Percentiles rank a stretch among this genome's conserved stretches.
Conservation (phyloP, 2,329 filamentous ascomycete genomes). For the Sporothrix dimorphospora region DNA sequence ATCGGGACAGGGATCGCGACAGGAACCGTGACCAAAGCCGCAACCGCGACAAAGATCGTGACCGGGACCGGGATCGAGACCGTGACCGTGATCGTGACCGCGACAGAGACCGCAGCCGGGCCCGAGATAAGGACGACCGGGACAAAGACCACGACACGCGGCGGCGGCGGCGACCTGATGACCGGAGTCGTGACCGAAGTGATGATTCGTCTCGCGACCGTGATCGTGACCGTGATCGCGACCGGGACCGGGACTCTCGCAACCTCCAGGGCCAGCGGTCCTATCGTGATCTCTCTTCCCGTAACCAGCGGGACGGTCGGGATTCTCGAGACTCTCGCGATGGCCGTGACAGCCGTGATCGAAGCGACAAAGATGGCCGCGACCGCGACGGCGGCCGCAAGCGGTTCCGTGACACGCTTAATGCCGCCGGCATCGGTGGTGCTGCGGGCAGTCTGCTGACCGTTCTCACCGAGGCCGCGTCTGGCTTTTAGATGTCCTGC, state of each 20-base stretch:
- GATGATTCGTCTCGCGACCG: slow-evolving; percentile 30
- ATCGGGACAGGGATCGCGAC: slow-evolving; percentile 37
- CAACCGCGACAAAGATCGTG: slow-evolving; percentile 37
- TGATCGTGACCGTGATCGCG: slow-evolving; percentile 38
- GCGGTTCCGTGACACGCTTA: slow-evolving; percentile 55
- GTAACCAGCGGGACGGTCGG: not conserved
- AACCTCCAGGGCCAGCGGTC: slow-evolving; percentile 36
- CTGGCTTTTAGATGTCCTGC: slow-evolving; percentile 34
- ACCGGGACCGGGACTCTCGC: slow-evolving; percentile 33
- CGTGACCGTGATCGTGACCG: slow-evolving; percentile 32
- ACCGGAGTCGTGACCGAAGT: slow-evolving; percentile 37
- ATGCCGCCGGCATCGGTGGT: slow-evolving; percentile 62
- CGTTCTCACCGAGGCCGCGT: slow-evolving; percentile 61
- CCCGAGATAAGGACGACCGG: slow-evolving; percentile 33
- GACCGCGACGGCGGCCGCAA: slow-evolving; percentile 42
- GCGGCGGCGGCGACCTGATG: slow-evolving; percentile 9
- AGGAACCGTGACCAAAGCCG: slow-evolving; percentile 39
- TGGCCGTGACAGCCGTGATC: slow-evolving; percentile 21
- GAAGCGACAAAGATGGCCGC: slow-evolving; percentile 20
- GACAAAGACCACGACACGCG: slow-evolving; percentile 17
- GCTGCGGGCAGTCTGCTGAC: slow-evolving; percentile 62
- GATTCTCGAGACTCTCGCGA: slow-evolving; percentile 4
- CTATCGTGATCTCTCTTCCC: not conserved
- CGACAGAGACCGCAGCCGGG: slow-evolving; percentile 34
- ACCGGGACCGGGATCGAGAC: slow-evolving; percentile 39